Conservation (phyloP, 768 basidiomycete genomes). For the Lactifluus piperatus region DNA sequence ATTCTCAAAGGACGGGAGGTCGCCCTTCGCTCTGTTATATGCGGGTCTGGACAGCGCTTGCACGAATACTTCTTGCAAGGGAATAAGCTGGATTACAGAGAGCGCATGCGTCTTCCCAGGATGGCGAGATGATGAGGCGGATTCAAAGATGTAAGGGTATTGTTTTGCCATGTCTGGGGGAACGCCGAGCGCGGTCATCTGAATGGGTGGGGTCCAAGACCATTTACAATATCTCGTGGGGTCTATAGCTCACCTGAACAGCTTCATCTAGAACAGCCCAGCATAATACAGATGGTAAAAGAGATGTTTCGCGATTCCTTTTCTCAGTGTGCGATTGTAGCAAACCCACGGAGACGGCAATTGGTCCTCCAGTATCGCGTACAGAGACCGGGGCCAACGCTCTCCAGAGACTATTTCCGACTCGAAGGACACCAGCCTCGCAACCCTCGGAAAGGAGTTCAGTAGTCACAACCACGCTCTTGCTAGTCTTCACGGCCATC, state of each 20-base stretch:
- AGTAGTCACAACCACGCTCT: neutral
- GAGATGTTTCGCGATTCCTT: neutral
- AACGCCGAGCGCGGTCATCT: conserved; percentile 13
- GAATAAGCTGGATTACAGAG: conserved; percentile 15
- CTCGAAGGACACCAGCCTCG: neutral
- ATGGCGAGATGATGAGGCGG: neutral
- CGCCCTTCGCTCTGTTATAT: conserved; percentile 19
- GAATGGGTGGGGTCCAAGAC: conserved; percentile 20
- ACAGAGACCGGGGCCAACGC: neutral
- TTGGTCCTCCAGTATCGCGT: neutral
- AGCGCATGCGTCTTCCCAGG: conserved; percentile 11
- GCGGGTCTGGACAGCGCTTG: conserved; percentile 22
- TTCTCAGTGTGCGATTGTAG: neutral
- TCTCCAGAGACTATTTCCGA: conserved; percentile 11
- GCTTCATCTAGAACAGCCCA: conserved; percentile 31
- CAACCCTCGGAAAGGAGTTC: neutral
- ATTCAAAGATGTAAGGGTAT: neutral
- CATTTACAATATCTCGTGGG: neutral
- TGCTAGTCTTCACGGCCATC: conserved; percentile 2
- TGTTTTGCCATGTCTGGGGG: conserved; percentile 4
- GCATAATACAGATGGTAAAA: conserved; percentile 24
- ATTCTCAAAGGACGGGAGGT: conserved; percentile 20
- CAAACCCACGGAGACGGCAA: conserved; percentile 6
- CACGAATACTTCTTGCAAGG: conserved; percentile 23
- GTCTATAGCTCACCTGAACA: conserved; percentile 27